A percentile compares a stretch with the other conserved stretches of the same genome.
phyloP scores from a whole-genome alignment of 2,329 filamentous ascomycete species.

The Claviceps pusilla region DNA sequence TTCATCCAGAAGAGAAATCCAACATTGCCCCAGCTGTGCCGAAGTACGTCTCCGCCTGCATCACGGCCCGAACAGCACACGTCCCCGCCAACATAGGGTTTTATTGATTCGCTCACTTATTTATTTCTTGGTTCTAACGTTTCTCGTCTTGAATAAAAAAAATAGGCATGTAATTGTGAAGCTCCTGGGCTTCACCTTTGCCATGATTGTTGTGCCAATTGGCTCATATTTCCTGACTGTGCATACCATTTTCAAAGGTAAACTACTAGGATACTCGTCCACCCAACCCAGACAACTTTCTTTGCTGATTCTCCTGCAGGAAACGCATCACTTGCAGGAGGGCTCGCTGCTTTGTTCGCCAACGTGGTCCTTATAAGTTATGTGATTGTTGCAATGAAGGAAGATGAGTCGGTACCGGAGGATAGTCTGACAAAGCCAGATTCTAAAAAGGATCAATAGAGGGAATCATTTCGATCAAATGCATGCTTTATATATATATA shows the following conservation, averaged over 20 bases:
- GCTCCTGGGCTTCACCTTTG: slow-evolving; percentile 75
- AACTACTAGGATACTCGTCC: slow-evolving; percentile 1
- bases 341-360: slow-evolving; percentile 70
- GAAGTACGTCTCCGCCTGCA: slow-evolving; percentile 31
- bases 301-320: slow-evolving; percentile 32
- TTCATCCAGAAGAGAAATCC: slow-evolving; percentile 41
- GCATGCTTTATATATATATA: neutral
- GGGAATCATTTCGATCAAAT: neutral
- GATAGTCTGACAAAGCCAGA: slow-evolving; percentile 28
- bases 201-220: slow-evolving; percentile 80
- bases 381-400: slow-evolving; percentile 77
- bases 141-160: too few relatives aligned
- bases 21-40: slow-evolving; percentile 74
- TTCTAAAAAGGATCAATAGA: slow-evolving; percentile 34
- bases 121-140: neutral
- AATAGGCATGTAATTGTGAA: slow-evolving; percentile 71
- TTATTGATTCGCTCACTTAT: too few relatives aligned
- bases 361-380: slow-evolving; percentile 88
- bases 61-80: neutral
- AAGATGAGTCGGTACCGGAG: slow-evolving; percentile 46
- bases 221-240: slow-evolving; percentile 77
- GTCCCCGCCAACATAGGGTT: too few relatives aligned
- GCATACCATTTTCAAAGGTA: slow-evolving; percentile 63
- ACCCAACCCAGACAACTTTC: neutral
- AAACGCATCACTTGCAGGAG: slow-evolving; percentile 78